phyloP scores from a whole-genome alignment of 2,329 filamentous ascomycete genomes.

The Cordyceps pruinosa region DNA sequence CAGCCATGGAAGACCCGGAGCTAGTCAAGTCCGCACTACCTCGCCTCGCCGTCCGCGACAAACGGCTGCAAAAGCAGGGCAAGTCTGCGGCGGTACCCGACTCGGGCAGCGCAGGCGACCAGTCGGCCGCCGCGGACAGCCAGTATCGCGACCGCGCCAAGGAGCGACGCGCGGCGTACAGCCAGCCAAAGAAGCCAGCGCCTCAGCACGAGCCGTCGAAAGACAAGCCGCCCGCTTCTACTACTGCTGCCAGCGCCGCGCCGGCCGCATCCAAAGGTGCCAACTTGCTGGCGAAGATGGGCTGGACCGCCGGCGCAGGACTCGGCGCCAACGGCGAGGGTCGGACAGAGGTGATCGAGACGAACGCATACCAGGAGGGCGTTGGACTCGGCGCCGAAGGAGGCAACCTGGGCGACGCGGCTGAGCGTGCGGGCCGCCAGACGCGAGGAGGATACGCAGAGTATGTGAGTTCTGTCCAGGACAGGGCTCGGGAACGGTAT shows the following conservation, averaged over 20 bases:
- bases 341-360: conserved; percentile 56
- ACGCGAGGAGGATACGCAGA: conserved; percentile 54
- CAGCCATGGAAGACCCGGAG: conserved; percentile 31
- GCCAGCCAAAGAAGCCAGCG: conserved; percentile 50
- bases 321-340: conserved; percentile 58
- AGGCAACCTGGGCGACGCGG: conserved; percentile 62
- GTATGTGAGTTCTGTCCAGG: conserved; percentile 58
- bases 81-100: conserved; percentile 12
- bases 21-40: conserved; percentile 43
- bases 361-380: conserved; percentile 58
- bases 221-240: neutral
- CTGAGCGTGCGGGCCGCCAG: conserved; percentile 53
- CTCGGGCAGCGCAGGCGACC: conserved; percentile 17
- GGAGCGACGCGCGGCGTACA: conserved; percentile 57
- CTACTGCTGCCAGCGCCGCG: conserved; percentile 22
- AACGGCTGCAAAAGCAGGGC: conserved; percentile 27
- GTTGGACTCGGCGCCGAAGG: conserved; percentile 65
- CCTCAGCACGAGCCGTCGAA: conserved; percentile 15
- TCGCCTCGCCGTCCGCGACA: conserved; percentile 33
- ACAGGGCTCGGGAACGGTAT: conserved; percentile 60
- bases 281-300: conserved; percentile 65
- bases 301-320: conserved; percentile 59
- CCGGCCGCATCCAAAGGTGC: conserved; percentile 53
- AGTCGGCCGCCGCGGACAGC: conserved; percentile 17
- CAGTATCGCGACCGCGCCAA: conserved; percentile 61